These are phyloP conservation scores for Backusella morwellensis DNA, from an alignment of 192 early-diverging fungal genomes.

Conservation along the genomic window DNA sequence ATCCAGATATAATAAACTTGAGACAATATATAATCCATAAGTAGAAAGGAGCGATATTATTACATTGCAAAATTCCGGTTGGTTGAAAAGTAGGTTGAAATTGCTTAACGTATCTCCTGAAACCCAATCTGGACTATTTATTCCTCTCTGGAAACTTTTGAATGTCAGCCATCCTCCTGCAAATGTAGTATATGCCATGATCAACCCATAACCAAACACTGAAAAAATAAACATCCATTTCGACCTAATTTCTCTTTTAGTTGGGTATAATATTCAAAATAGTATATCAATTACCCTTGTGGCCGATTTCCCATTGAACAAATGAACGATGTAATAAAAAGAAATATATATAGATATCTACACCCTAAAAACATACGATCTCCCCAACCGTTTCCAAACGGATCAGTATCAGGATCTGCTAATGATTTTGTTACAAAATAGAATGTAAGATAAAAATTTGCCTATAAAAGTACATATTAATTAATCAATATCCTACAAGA, in stretches of 20 bases:
- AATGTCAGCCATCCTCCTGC: slow-evolving; percentile 49
- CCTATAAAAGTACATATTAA: slow-evolving; percentile 24
- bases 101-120: background rate
- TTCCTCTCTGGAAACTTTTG: slow-evolving; percentile 33
- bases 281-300: slow-evolving; percentile 26
- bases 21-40: slow-evolving; percentile 73
- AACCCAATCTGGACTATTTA: slow-evolving; percentile 13
- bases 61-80: slow-evolving; percentile 51
- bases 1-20: slow-evolving; percentile 67
- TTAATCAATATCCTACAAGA: background rate
- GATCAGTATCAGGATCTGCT: slow-evolving; percentile 38
- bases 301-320: slow-evolving; percentile 49
- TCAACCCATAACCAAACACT: slow-evolving; percentile 42
- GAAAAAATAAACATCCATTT: slow-evolving; percentile 55
- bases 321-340: slow-evolving; percentile 47
- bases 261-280: background rate
- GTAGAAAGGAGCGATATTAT: slow-evolving; percentile 66
- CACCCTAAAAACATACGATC: slow-evolving; percentile 43
- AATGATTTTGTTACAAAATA: slow-evolving; percentile 51
- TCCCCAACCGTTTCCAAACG: slow-evolving; percentile 46
- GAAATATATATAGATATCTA: slow-evolving; percentile 50
- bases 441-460: slow-evolving; percentile 63
- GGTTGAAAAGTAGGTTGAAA: slow-evolving; percentile 1
- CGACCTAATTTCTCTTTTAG: slow-evolving; percentile 30
- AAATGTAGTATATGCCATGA: slow-evolving; percentile 59